phyloP scores from a whole-genome alignment of 1,139 yeast species.

The Sugiyamaella pinicola region DNA sequence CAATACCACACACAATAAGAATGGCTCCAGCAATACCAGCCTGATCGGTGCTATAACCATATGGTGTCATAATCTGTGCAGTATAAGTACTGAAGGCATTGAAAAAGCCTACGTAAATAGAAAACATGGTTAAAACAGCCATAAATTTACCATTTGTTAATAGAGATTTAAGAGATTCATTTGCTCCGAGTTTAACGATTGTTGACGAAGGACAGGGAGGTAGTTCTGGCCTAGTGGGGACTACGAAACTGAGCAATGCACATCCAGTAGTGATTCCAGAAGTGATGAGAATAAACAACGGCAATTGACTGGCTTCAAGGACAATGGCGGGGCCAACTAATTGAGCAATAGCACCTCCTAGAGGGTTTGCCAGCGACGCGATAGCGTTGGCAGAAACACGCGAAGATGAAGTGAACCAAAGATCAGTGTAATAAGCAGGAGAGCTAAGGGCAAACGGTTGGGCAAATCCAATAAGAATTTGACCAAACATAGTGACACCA shows the following conservation, averaged over 20 bases:
- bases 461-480: slow-evolving; percentile 43
- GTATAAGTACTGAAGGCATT: slow-evolving; percentile 42
- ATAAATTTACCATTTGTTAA: slow-evolving; percentile 30
- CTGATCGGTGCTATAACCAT: slow-evolving; percentile 41
- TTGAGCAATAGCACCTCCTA: slow-evolving; percentile 46
- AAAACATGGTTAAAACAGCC: slow-evolving; percentile 36
- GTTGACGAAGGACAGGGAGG: slow-evolving; percentile 43
- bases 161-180: slow-evolving; percentile 33
- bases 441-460: slow-evolving; percentile 44
- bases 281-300: slow-evolving; percentile 37
- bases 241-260: slow-evolving; percentile 31
- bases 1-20: slow-evolving; percentile 41
- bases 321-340: slow-evolving; percentile 43
- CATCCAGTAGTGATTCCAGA: slow-evolving; percentile 38
- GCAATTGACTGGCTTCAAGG: slow-evolving; percentile 32
- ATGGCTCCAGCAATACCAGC: slow-evolving; percentile 45
- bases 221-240: slow-evolving; percentile 36
- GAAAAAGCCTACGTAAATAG: slow-evolving; percentile 44
- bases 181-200: slow-evolving; percentile 34
- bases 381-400: slow-evolving; percentile 44
- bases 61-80: slow-evolving; percentile 43
- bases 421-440: slow-evolving; percentile 42
- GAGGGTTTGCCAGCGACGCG: slow-evolving; percentile 43
- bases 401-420: slow-evolving; percentile 43
- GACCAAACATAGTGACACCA: slow-evolving; percentile 42